Percentiles rank a stretch among this genome's conserved stretches.
Conservation (phyloP, 1,139 yeast species). For the Hansenula anomala region DNA sequence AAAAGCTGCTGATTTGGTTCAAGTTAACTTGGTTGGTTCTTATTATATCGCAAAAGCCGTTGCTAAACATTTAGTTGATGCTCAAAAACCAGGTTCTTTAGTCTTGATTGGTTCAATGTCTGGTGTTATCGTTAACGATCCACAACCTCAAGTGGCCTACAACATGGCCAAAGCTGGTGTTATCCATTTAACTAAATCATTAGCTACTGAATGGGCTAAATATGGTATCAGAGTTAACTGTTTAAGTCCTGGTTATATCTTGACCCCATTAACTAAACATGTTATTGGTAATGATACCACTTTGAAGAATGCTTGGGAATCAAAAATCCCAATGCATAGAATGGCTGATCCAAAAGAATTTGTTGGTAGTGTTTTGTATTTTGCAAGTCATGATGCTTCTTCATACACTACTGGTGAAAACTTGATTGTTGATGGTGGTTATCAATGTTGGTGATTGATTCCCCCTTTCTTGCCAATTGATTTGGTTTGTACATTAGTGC, state of each 20-base stretch:
- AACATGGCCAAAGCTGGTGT: slow-evolving; percentile 87
- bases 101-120: slow-evolving; percentile 84
- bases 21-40: slow-evolving; percentile 74
- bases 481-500: background rate
- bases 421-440: slow-evolving; percentile 85
- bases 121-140: slow-evolving; percentile 76
- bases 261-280: slow-evolving; percentile 58
- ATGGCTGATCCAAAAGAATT: slow-evolving; percentile 78
- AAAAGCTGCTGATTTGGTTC: slow-evolving; percentile 63
- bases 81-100: slow-evolving; percentile 53
- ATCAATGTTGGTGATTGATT: slow-evolving; percentile 44
- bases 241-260: slow-evolving; percentile 77
- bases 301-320: slow-evolving; percentile 54
- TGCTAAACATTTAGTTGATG: slow-evolving; percentile 63
- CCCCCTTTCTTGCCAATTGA: background rate
- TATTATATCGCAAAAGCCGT: slow-evolving; percentile 60
- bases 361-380: slow-evolving; percentile 76
- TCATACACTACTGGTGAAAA: slow-evolving; percentile 83
- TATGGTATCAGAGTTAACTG: slow-evolving; percentile 75
- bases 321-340: slow-evolving; percentile 69
- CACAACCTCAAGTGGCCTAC: slow-evolving; percentile 82
- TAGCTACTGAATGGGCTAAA: slow-evolving; percentile 84
- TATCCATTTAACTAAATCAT: slow-evolving; percentile 67
- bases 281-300: slow-evolving; percentile 48
- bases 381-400: slow-evolving; percentile 69